A percentile compares a stretch with the other conserved stretches of the same genome.
Evolutionary conservation across 805 yeast genomes (phyloP).

Genomic region (Candida verbasci): DNA sequence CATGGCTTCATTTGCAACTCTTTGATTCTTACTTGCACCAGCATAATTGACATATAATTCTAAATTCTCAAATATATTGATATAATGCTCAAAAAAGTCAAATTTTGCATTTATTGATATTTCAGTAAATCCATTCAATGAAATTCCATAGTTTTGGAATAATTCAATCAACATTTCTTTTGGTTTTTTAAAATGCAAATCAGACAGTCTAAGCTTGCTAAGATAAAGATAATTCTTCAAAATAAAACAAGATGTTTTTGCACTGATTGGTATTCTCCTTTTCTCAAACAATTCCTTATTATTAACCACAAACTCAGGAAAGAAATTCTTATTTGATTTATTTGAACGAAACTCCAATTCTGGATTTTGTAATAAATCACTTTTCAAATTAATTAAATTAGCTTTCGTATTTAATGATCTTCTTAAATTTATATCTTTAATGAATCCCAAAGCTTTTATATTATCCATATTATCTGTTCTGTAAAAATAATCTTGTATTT

Average conservation of each 20-base stretch:
- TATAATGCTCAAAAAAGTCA: slow-evolving; percentile 2
- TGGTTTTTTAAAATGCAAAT: slow-evolving; percentile 4
- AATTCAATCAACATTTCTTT: neutral
- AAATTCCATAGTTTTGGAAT: slow-evolving; percentile 3
- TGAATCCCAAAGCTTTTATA: slow-evolving; percentile 2
- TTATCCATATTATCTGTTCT: slow-evolving; percentile 1
- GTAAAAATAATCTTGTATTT: slow-evolving; percentile 5
- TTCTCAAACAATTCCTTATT: slow-evolving; percentile 19
- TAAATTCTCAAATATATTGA: slow-evolving; percentile 1
- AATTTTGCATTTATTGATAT: neutral
- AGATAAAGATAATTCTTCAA: slow-evolving; percentile 2
- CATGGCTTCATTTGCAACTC: slow-evolving; percentile 1
- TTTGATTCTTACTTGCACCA: neutral
- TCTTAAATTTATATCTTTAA: slow-evolving; percentile 3
- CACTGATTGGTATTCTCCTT: slow-evolving; percentile 5
- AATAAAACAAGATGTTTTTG: slow-evolving; percentile 3
- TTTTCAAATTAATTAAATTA: slow-evolving; percentile 4
- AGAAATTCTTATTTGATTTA: slow-evolving; percentile 2
- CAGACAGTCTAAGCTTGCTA: slow-evolving; percentile 18
- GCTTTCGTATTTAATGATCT: slow-evolving; percentile 5
- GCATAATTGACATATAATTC: slow-evolving; percentile 3
- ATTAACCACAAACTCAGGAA: slow-evolving; percentile 4
- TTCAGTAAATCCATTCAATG: slow-evolving; percentile 1
- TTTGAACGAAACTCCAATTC: slow-evolving; percentile 4
- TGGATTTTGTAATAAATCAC: slow-evolving; percentile 4